Base-by-base conservation (phyloP, 768 basidiomycete genomes). In the Mycena polygramma region DNA sequence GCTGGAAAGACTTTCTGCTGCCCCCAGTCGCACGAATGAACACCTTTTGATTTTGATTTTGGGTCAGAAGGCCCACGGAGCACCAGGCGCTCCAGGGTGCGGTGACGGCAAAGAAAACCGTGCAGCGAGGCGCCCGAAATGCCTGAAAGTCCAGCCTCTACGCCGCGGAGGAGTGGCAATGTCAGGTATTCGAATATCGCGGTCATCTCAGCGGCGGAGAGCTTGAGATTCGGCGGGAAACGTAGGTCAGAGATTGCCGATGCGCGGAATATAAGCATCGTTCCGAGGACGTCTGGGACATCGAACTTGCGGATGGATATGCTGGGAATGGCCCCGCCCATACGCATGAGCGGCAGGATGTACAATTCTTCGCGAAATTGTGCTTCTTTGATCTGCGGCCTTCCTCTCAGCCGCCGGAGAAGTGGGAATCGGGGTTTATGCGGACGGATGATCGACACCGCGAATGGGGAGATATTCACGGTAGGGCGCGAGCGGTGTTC, bases 261-360 rank as follows among this genome's bases (percentile, higher is more conserved):
- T 20, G 46, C 43, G 37, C 61, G 53, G 45, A 69, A 30, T 13
- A 64, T n/a, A 4, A 69, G 24, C 7, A 69, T 19, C 17, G 59
- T 52, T 3, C 68, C 68, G 15, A 69, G 45, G 0, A 57, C 19
- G 10, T 24, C 7, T 14, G 61, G 62, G 3, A 57, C n/a, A 46
- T 69, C 62, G 30, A 69, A 64, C 4, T 30, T 30, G 19, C 49
- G 57, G 68, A 64, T 30, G 11, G 68, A 63, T 6, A 69, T n/a
- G 57, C 36, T 63, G 0, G 61, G 60, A 2, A 57, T 52, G 54
- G 24, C 24, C 4, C 67, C 60, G 4, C 53, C 60, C 13, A 2
- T 15, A 1, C 60, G 61, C 61, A 68, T 19, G 11, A 57, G 45
- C 11, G 60, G 45, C 22, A 68, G 51, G 15, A 68, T 51, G 0